Evolutionary conservation across 2,329 filamentous ascomycete species (phyloP).

Genomic region (Stachybotrys chartarum): DNA sequence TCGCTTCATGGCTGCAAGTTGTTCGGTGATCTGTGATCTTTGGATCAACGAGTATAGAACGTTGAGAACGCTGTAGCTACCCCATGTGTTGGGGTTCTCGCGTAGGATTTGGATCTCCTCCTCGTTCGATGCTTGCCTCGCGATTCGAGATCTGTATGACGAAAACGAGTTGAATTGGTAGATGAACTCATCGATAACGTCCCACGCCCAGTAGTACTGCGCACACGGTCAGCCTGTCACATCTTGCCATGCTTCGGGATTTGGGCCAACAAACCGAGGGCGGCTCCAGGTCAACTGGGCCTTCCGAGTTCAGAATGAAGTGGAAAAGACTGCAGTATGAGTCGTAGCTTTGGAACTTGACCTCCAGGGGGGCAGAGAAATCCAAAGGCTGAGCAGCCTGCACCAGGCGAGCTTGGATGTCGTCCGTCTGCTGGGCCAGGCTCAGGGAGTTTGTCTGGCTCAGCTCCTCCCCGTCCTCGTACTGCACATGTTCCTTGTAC

Average conservation of each 20-base stretch:
- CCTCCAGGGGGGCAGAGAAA: slow-evolving; percentile 90
- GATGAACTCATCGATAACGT: slow-evolving; percentile 99
- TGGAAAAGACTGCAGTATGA: slow-evolving; percentile 99
- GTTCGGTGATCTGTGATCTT: slow-evolving; percentile 95
- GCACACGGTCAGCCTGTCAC: slow-evolving; percentile 5
- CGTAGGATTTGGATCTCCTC: slow-evolving; percentile 88
- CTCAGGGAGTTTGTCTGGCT: slow-evolving; percentile 65
- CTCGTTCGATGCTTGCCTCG: slow-evolving; percentile 74
- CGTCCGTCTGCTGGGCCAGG: slow-evolving; percentile 71
- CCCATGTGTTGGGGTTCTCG: slow-evolving; percentile 98
- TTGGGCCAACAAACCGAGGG: slow-evolving; percentile 67
- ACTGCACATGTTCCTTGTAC: slow-evolving; percentile 94
- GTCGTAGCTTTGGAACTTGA: slow-evolving; percentile 98
- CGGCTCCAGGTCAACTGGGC: slow-evolving; percentile 94
- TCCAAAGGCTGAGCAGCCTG: slow-evolving; percentile 92
- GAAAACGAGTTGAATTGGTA: slow-evolving; percentile 99
- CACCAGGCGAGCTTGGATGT: slow-evolving; percentile 86
- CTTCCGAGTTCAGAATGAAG: slow-evolving; percentile 97
- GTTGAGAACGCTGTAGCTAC: slow-evolving; percentile 98
- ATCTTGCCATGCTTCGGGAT: neutral
- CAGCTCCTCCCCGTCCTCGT: slow-evolving; percentile 76
- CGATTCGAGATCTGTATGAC: slow-evolving; percentile 88
- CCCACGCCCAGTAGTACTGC: slow-evolving; percentile 99
- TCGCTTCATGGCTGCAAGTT: slow-evolving; percentile 89
- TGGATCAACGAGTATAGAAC: slow-evolving; percentile 99